A percentile compares a stretch with the other conserved stretches of the same genome.
Conservation (phyloP, 257 asterid species). For the Nicotiana benthamiana region DNA sequence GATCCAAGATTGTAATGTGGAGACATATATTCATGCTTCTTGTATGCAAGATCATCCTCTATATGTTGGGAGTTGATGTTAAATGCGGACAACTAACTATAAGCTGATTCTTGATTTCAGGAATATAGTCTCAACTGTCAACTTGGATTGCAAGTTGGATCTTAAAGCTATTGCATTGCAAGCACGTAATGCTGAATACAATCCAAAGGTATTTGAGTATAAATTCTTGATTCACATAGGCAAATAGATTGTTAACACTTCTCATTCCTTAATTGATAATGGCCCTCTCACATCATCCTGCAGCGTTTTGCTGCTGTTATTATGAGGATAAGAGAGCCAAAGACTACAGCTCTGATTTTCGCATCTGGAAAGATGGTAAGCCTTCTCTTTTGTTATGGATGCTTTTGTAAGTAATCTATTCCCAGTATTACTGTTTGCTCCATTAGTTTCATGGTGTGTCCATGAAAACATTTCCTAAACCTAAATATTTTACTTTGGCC, state of each 20-base stretch:
- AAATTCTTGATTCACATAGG: too few relatives aligned
- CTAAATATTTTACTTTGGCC: too few relatives aligned
- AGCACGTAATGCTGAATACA: constrained; percentile 19
- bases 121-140: constrained; percentile 20
- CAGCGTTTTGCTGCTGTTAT: constrained; percentile 46
- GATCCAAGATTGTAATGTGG: neutral
- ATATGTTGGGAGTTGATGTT: too few relatives aligned
- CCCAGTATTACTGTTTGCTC: too few relatives aligned
- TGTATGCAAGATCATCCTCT: too few relatives aligned
- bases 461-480: too few relatives aligned
- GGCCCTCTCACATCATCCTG: neutral
- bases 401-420: neutral
- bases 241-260: neutral
- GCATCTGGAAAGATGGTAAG: constrained; percentile 45
- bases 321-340: constrained; percentile 44
- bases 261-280: neutral
- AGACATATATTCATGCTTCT: too few relatives aligned
- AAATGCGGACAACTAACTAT: neutral
- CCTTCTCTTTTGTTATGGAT: neutral
- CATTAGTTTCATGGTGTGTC: too few relatives aligned
- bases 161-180: constrained; percentile 18
- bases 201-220: constrained; percentile 10
- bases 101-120: neutral
- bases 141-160: constrained; percentile 17
- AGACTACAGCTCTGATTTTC: constrained; percentile 37